phyloP scores from a whole-genome alignment of 2,329 filamentous ascomycete species.

The Claviceps paspali region DNA sequence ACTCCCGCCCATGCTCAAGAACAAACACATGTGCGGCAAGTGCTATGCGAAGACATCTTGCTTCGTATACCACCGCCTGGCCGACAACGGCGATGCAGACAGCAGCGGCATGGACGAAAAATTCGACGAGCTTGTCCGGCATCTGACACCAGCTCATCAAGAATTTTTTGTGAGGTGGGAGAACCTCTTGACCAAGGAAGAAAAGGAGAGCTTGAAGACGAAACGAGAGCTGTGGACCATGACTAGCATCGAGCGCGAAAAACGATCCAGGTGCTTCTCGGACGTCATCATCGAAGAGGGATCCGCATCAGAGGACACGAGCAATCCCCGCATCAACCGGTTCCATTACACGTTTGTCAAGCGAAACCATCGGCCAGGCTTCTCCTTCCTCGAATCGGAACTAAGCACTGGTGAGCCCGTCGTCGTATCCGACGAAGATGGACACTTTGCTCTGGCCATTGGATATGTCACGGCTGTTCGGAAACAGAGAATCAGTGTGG shows the following conservation, averaged over 20 bases:
- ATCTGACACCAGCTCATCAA: conserved; percentile 59
- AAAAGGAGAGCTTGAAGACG: conserved; percentile 75
- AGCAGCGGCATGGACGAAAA: conserved; percentile 66
- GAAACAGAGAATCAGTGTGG: conserved; percentile 65
- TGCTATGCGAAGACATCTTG: conserved; percentile 88
- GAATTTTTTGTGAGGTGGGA: conserved; percentile 95
- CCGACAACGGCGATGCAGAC: conserved; percentile 69
- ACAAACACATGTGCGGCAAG: conserved; percentile 63
- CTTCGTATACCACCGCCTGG: conserved; percentile 84
- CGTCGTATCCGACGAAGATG: conserved; percentile 89
- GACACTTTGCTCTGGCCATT: conserved; percentile 87
- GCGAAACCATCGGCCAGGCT: conserved; percentile 39
- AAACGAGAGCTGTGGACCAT: conserved; percentile 92
- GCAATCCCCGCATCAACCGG: conserved; percentile 74
- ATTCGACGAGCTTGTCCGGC: conserved; percentile 66
- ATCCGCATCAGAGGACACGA: conserved; percentile 52
- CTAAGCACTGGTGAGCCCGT: conserved; percentile 77
- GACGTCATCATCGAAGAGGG: conserved; percentile 72
- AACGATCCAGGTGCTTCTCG: conserved; percentile 76
- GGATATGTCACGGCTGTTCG: conserved; percentile 73
- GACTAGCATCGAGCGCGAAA: conserved; percentile 76
- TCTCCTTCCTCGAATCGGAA: conserved; percentile 86
- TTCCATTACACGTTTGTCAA: conserved; percentile 79
- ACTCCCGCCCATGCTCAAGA: conserved; percentile 74
- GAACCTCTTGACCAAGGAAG: conserved; percentile 79